A percentile compares a stretch with the other conserved stretches of the same genome.
Evolutionary conservation across 495 filamentous ascomycete genomes (phyloP).

Genomic region (Annulohypoxylon bovei): DNA sequence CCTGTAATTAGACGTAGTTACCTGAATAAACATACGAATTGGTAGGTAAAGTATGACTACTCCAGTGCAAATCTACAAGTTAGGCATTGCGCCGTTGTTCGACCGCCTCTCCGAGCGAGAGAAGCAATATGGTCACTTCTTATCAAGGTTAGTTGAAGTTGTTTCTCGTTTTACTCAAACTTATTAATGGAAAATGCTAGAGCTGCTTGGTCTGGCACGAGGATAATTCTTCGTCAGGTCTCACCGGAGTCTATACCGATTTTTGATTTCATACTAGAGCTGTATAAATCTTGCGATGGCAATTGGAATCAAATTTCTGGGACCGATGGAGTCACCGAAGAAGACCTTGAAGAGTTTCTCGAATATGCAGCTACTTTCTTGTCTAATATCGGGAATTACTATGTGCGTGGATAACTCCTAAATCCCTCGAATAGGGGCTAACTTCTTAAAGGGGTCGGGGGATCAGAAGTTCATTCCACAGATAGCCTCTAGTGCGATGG

Average conservation of each 20-base stretch:
- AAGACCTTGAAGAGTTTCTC: conserved; percentile 44
- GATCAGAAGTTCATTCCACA: conserved; percentile 23
- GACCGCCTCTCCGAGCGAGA: conserved; percentile 1
- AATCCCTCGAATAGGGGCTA: background rate
- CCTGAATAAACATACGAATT: background rate
- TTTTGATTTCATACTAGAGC: conserved; percentile 9
- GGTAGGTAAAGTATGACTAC: background rate
- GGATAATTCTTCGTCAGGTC: conserved; percentile 8
- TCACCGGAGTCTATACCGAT: conserved; percentile 1
- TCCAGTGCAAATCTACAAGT: conserved; percentile 3
- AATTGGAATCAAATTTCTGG: background rate
- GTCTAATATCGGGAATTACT: conserved; percentile 52
- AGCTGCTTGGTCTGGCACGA: conserved; percentile 4
- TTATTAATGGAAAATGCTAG: background rate
- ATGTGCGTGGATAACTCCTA: conserved; percentile 20
- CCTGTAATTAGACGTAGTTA: background rate
- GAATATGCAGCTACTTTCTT: conserved; percentile 49
- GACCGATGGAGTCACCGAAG: background rate
- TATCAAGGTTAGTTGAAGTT: background rate
- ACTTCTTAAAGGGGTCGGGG: conserved; percentile 39
- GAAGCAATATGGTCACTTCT: conserved; percentile 3
- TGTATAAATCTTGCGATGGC: background rate
- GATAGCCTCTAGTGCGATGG: background rate
- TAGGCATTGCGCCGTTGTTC: conserved; percentile 5
- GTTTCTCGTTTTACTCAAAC: background rate